Evolutionary conservation across 2,329 filamentous ascomycete genomes (phyloP).

Genomic region (Arthrinium puccinioides): DNA sequence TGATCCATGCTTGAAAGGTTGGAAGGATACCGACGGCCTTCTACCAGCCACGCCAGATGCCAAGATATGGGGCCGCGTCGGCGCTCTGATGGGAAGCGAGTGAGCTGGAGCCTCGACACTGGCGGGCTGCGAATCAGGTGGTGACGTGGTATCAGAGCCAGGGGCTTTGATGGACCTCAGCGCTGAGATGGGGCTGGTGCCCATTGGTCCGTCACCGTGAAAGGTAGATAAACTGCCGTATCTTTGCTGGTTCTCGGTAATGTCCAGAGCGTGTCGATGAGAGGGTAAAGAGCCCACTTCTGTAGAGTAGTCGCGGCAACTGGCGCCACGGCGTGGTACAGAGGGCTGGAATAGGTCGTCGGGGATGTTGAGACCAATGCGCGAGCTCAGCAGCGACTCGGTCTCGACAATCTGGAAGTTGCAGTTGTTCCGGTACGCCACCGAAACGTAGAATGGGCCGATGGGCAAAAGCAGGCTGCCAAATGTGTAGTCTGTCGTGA

Average conservation of each 20-base stretch:
- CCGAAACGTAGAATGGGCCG: conserved; percentile 73
- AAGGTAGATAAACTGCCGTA: conserved; percentile 90
- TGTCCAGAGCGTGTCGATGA: conserved; percentile 38
- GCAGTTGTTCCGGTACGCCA: conserved; percentile 81
- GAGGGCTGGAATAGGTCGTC: conserved; percentile 83
- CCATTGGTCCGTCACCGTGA: conserved; percentile 68
- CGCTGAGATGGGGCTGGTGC: conserved; percentile 80
- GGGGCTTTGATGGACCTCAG: conserved; percentile 60
- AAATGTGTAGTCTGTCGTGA: conserved; percentile 72
- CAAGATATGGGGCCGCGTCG: conserved; percentile 31
- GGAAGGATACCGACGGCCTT: conserved; percentile 80
- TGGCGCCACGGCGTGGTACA: conserved; percentile 47
- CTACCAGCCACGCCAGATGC: conserved; percentile 50
- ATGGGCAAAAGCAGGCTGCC: conserved; percentile 80
- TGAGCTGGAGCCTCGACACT: conserved; percentile 38
- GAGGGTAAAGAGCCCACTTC: conserved; percentile 73
- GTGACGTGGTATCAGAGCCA: conserved; percentile 56
- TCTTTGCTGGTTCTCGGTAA: conserved; percentile 63
- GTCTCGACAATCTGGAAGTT: conserved; percentile 88
- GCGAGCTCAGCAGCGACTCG: conserved; percentile 82
- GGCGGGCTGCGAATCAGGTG: conserved; percentile 42
- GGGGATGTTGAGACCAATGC: conserved; percentile 78
- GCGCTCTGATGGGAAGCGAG: conserved; percentile 50
- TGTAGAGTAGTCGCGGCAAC: conserved; percentile 25
- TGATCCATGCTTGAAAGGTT: conserved; percentile 93